Percentiles rank a stretch among this genome's conserved stretches.
Conservation (phyloP, 2,329 filamentous ascomycete species). For the Botrytis elliptica region DNA sequence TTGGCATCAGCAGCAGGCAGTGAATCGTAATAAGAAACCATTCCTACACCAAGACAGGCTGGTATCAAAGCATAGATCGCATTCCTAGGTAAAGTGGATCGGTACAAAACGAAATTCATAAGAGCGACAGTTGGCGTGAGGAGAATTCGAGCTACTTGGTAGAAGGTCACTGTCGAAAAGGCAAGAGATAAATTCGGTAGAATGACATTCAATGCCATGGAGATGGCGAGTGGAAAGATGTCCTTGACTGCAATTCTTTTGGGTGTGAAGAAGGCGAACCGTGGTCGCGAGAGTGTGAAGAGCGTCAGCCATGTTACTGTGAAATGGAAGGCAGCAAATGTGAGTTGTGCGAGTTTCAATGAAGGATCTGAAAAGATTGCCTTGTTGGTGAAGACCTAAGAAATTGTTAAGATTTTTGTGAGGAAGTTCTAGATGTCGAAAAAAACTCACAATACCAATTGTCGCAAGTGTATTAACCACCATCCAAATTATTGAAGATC, state of each 20-base stretch:
- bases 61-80: conserved; percentile 55
- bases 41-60: conserved; percentile 62
- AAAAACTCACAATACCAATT: conserved; percentile 56
- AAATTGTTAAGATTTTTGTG: background rate
- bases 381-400: conserved; percentile 63
- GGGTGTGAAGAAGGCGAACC: conserved; percentile 57
- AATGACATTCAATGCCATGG: conserved; percentile 69
- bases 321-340: conserved; percentile 69
- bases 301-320: conserved; percentile 63
- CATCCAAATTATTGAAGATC: conserved; percentile 54
- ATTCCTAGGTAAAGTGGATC: conserved; percentile 52
- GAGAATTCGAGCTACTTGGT: conserved; percentile 66
- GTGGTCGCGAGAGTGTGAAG: conserved; percentile 58
- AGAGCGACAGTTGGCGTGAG: conserved; percentile 64
- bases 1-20: conserved; percentile 47
- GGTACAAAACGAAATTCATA: conserved; percentile 64
- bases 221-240: conserved; percentile 62
- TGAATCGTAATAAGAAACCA: conserved; percentile 70
- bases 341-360: conserved; percentile 61
- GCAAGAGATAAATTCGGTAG: conserved; percentile 67
- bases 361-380: conserved; percentile 64
- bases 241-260: conserved; percentile 54
- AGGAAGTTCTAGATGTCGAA: background rate
- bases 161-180: conserved; percentile 67
- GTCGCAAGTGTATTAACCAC: conserved; percentile 61